Evolutionary conservation across 495 filamentous ascomycete species (phyloP).

Genomic region (Cenococcum geophilum): DNA sequence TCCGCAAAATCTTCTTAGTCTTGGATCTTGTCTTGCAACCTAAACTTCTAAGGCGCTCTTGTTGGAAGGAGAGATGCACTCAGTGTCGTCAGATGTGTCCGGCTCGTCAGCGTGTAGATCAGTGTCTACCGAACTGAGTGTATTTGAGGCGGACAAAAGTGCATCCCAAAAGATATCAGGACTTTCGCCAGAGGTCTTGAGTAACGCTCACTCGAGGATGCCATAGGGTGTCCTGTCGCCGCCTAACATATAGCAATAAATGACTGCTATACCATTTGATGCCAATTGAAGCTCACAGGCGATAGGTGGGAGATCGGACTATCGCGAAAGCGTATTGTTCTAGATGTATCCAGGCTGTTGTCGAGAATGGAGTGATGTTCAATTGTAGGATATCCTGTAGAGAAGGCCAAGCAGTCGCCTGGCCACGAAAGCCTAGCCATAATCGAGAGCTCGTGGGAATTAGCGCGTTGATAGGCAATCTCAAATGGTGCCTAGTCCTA

Average conservation of each 20-base stretch:
- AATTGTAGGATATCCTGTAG: background rate
- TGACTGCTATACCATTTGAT: background rate
- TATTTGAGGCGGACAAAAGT: background rate
- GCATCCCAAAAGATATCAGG: too few species aligned
- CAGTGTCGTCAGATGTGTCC: background rate
- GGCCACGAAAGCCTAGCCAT: slow-evolving; percentile 2
- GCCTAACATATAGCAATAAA: background rate
- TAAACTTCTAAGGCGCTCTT: background rate
- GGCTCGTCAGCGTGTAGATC: background rate
- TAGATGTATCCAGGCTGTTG: background rate
- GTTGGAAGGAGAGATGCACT: background rate
- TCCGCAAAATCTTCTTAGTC: background rate
- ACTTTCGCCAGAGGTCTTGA: too few species aligned
- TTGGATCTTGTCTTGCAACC: background rate
- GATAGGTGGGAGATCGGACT: background rate
- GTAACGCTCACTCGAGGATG: background rate
- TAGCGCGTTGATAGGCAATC: background rate
- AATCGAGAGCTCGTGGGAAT: background rate
- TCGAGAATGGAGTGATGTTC: background rate
- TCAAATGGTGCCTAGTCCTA: background rate
- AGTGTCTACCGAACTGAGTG: background rate
- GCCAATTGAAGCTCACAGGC: background rate
- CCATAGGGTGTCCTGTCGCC: background rate
- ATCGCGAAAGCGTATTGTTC: background rate
- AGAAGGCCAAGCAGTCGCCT: background rate